Evolutionary conservation across 2,329 filamentous ascomycete genomes (phyloP).

Genomic region (Nectriaceae sp.): DNA sequence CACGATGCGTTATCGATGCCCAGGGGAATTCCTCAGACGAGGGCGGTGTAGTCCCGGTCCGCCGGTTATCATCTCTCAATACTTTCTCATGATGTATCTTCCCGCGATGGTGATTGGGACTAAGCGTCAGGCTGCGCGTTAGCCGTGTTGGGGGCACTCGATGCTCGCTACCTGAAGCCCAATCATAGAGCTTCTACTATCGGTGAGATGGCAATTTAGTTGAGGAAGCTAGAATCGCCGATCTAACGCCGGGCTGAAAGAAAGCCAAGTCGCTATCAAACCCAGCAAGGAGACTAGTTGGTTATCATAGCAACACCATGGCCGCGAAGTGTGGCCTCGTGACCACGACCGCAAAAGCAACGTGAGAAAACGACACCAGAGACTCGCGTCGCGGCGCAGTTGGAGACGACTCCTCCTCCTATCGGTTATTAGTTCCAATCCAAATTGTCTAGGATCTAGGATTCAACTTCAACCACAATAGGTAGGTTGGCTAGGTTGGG

Average conservation of each 20-base stretch:
- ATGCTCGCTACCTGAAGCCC: no score
- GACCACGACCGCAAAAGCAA: constrained; percentile 9
- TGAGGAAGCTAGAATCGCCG: background rate
- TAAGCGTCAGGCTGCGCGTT: no score
- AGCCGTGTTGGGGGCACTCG: no score
- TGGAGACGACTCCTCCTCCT: background rate
- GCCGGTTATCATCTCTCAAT: no score
- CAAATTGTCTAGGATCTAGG: background rate
- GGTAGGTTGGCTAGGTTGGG: no score
- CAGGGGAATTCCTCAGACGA: no score
- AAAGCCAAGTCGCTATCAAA: background rate
- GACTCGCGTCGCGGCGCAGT: background rate
- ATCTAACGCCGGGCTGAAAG: background rate
- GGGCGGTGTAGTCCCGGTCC: no score
- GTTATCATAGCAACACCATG: background rate
- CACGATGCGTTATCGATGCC: no score
- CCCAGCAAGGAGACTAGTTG: background rate
- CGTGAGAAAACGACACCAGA: constrained; percentile 6
- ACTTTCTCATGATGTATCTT: no score
- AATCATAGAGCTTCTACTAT: no score
- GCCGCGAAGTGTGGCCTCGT: background rate
- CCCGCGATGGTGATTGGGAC: no score
- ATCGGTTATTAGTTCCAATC: background rate
- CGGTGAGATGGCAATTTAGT: background rate
- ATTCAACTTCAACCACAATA: no score